Evolutionary conservation across 225 moss, liverwort and hornwort genomes (phyloP).

Genomic region (Polytrichum commune): DNA sequence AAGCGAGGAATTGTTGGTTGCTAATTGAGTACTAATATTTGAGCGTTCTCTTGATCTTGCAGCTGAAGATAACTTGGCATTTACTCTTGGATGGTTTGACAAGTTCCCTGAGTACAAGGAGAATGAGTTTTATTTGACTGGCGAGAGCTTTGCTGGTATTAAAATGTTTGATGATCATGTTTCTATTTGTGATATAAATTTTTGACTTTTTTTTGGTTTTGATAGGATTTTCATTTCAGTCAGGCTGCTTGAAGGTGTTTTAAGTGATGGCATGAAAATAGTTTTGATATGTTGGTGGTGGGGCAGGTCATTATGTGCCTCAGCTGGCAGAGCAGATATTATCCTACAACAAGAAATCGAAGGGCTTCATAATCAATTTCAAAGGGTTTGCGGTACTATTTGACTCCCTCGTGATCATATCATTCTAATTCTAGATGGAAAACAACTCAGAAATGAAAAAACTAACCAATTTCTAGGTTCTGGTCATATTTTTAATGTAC

Average conservation of each 20-base stretch:
- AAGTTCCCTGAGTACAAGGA: constrained; percentile 54
- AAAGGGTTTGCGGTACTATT: constrained; percentile 35
- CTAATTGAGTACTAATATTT: too few relatives aligned
- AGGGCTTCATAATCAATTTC: constrained; percentile 31
- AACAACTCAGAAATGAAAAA: neutral
- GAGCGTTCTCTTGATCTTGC: neutral
- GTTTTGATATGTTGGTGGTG: neutral
- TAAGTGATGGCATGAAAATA: too few relatives aligned
- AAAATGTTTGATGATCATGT: too few relatives aligned
- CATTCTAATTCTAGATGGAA: neutral
- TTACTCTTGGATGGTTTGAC: constrained; percentile 49
- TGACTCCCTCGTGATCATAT: neutral
- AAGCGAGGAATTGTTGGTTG: too few relatives aligned
- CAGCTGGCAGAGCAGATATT: constrained; percentile 40
- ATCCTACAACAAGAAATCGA: constrained; percentile 24
- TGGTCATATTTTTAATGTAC: too few relatives aligned
- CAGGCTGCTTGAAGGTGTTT: too few relatives aligned
- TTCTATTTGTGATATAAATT: too few relatives aligned
- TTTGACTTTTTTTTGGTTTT: too few relatives aligned
- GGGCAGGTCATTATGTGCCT: constrained; percentile 43
- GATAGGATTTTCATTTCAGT: too few relatives aligned
- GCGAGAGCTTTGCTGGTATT: constrained; percentile 59
- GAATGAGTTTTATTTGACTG: constrained; percentile 51
- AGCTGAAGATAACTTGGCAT: constrained; percentile 26
- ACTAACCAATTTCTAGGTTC: too few relatives aligned